Evolutionary conservation across 1,139 yeast species (phyloP).

Genomic region (Yamadazyma pseudoaaseri): DNA sequence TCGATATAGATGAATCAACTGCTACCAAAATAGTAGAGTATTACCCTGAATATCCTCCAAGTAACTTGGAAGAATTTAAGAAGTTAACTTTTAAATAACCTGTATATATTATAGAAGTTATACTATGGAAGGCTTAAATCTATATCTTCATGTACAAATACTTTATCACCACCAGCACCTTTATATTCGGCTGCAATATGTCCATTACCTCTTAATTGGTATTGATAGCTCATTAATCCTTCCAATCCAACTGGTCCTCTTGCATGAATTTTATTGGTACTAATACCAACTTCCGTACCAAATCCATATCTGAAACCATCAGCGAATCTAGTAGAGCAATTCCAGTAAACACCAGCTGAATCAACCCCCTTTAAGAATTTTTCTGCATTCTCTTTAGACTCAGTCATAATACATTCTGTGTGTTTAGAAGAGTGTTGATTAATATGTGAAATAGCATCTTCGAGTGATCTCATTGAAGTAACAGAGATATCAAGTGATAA

Average conservation of each 20-base stretch:
- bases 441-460: conserved; percentile 78
- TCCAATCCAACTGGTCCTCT: conserved; percentile 98
- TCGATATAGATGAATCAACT: conserved; percentile 22
- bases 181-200: conserved; percentile 88
- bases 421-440: conserved; percentile 93
- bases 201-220: conserved; percentile 87
- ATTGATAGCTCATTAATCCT: conserved; percentile 94
- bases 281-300: conserved; percentile 97
- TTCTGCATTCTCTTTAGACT: conserved; percentile 66
- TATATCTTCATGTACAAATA: conserved; percentile 72
- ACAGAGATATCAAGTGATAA: conserved; percentile 81
- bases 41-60: conserved; percentile 45
- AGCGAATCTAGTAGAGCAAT: conserved; percentile 94
- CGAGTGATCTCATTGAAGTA: conserved; percentile 53
- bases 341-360: conserved; percentile 98
- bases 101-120: no score
- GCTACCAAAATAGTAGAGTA: conserved; percentile 30
- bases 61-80: conserved; percentile 29
- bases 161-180: conserved; percentile 87
- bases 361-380: conserved; percentile 81
- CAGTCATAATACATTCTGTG: conserved; percentile 90
- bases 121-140: conserved; percentile 20
- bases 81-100: background rate
- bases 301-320: conserved; percentile 98
- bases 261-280: conserved; percentile 95